Conservation (phyloP, 805 yeast genomes). For the Metschnikowia corniflorae region DNA sequence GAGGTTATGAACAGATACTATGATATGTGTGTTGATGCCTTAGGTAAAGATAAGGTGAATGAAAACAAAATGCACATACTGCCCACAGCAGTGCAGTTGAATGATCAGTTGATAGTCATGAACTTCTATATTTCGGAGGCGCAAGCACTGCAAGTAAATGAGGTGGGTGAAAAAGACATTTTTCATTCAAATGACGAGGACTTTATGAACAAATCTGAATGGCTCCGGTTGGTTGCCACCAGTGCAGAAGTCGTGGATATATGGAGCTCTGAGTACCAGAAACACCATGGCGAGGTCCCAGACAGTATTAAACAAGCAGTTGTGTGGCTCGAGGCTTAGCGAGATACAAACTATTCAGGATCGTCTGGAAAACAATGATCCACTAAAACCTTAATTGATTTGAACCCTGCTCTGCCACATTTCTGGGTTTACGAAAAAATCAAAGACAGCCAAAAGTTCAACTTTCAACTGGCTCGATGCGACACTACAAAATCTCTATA, state of each 20-base stretch:
- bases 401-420: too few species aligned
- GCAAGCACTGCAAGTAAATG: neutral
- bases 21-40: neutral
- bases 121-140: conserved; percentile 1
- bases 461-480: too few species aligned
- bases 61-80: neutral
- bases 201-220: too few species aligned
- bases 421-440: too few species aligned
- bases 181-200: neutral
- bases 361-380: too few species aligned
- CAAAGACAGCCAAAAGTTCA: too few species aligned
- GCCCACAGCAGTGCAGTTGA: conserved; percentile 3
- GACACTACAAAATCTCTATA: too few species aligned
- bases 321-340: neutral
- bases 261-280: conserved; percentile 3
- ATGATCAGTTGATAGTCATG: neutral
- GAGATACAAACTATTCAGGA: too few species aligned
- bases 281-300: conserved; percentile 3
- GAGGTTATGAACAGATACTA: neutral
- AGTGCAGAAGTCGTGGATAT: conserved; percentile 6
- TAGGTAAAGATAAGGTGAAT: neutral
- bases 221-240: neutral
- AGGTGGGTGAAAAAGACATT: conserved; percentile 1
- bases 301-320: conserved; percentile 1
- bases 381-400: too few species aligned